Conservation (phyloP, 768 basidiomycete genomes). For the Artomyces pyxidatus region DNA sequence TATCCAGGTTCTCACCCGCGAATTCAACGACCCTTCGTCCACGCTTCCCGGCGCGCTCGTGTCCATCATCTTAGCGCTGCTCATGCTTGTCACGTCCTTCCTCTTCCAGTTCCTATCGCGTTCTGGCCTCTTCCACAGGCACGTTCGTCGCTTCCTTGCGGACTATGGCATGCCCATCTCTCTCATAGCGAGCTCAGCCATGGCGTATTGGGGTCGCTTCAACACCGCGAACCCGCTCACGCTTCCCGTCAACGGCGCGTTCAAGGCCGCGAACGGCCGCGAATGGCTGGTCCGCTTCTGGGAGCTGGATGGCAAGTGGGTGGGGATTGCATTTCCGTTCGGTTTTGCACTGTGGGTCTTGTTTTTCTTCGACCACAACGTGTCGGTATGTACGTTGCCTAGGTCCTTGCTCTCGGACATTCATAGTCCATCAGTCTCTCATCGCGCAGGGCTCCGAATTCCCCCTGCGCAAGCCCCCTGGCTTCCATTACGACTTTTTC, state of each 20-base stretch:
- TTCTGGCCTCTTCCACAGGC: conserved; percentile 62
- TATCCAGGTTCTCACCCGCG: conserved; percentile 73
- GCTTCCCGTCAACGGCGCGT: conserved; percentile 61
- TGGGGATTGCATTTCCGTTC: conserved; percentile 83
- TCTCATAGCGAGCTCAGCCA: conserved; percentile 61
- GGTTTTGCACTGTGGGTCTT: conserved; percentile 83
- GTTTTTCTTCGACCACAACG: conserved; percentile 95
- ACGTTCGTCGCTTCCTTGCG: conserved; percentile 65
- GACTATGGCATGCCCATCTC: conserved; percentile 93
- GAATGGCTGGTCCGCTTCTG: conserved; percentile 85
- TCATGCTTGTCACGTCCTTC: conserved; percentile 72
- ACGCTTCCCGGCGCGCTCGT: conserved; percentile 46
- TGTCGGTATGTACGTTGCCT: conserved; percentile 51
- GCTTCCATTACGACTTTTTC: conserved; percentile 86
- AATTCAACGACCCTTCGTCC: conserved; percentile 36
- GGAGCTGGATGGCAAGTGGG: conserved; percentile 83
- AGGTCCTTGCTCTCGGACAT: not conserved
- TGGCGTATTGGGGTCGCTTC: conserved; percentile 86
- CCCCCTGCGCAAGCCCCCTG: conserved; percentile 84
- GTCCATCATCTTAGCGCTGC: conserved; percentile 62
- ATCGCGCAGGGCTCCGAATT: conserved; percentile 90
- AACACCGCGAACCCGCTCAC: conserved; percentile 51
- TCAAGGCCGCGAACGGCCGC: conserved; percentile 62
- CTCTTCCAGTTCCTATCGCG: conserved; percentile 61
- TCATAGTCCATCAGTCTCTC: conserved; percentile 46